Conservation (phyloP, 352 stramenopile species). For the Globisporangium echinulatum region DNA sequence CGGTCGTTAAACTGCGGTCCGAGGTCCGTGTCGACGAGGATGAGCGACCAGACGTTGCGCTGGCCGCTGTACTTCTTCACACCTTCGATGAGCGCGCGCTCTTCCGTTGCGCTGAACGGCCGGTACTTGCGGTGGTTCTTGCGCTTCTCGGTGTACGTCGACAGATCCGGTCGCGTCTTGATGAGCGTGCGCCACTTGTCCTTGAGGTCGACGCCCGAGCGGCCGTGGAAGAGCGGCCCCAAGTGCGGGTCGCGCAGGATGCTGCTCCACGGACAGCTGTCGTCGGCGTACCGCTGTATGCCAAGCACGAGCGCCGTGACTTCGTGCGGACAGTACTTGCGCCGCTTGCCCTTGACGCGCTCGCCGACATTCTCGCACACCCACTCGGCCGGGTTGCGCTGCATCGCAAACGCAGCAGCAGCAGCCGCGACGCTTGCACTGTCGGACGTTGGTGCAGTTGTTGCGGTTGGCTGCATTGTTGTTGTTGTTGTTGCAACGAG, state of each 20-base stretch:
- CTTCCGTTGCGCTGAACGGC: constrained; percentile 69
- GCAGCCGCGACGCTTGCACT: constrained; percentile 24
- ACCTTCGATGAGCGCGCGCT: constrained; percentile 79
- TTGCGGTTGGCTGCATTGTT: constrained; percentile 17
- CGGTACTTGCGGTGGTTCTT: constrained; percentile 85
- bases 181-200: constrained; percentile 83
- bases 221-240: constrained; percentile 68
- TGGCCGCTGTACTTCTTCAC: constrained; percentile 84
- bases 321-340: constrained; percentile 82
- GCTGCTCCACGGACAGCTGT: constrained; percentile 80
- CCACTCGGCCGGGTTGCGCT: constrained; percentile 69
- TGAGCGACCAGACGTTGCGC: constrained; percentile 79
- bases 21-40: constrained; percentile 75
- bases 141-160: constrained; percentile 77
- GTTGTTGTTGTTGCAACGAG: too few species aligned
- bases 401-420: constrained; percentile 41
- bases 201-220: constrained; percentile 75
- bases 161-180: constrained; percentile 69
- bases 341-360: constrained; percentile 74
- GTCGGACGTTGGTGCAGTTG: constrained; percentile 28
- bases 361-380: constrained; percentile 79
- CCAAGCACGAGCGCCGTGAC: constrained; percentile 75
- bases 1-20: constrained; percentile 76
- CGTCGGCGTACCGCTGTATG: constrained; percentile 79
- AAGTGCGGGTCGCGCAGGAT: constrained; percentile 71